Conservation (phyloP, 2,329 filamentous ascomycete species). For the Beauveria australis region DNA sequence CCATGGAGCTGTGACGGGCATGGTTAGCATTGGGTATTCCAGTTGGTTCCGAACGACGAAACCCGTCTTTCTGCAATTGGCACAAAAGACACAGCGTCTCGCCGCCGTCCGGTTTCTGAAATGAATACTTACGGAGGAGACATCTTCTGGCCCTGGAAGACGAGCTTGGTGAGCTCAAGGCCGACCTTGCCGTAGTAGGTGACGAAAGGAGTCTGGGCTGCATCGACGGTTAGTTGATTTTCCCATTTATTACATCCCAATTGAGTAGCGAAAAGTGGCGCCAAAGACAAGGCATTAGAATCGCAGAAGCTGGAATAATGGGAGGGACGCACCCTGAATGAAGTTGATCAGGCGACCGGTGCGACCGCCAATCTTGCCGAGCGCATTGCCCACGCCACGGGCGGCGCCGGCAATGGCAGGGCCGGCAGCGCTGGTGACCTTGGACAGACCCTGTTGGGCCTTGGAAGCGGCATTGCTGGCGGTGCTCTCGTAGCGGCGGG, state of each 20-base stretch:
- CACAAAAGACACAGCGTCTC: neutral
- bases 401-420: conserved; percentile 68
- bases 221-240: neutral
- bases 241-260: neutral
- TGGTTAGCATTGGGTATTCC: neutral
- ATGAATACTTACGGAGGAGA: conserved; percentile 71
- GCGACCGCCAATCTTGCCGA: conserved; percentile 73
- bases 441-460: conserved; percentile 75
- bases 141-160: conserved; percentile 87
- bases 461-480: conserved; percentile 36
- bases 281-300: neutral
- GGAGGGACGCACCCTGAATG: conserved; percentile 64
- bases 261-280: neutral
- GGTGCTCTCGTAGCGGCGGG: conserved; percentile 51
- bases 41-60: neutral
- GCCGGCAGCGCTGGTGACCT: conserved; percentile 72
- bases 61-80: no score
- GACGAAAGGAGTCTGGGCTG: conserved; percentile 77
- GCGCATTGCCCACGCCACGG: conserved; percentile 53
- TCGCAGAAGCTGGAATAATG: neutral
- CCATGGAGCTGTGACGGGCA: conserved; percentile 49
- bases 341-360: conserved; percentile 72
- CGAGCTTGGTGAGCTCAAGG: conserved; percentile 78
- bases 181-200: conserved; percentile 89
- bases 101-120: neutral